Percentiles rank a stretch among this genome's conserved stretches.
These are phyloP conservation scores for Tricholoma matsutake DNA, from an alignment of 768 basidiomycete genomes.

Conservation along the genomic window DNA sequence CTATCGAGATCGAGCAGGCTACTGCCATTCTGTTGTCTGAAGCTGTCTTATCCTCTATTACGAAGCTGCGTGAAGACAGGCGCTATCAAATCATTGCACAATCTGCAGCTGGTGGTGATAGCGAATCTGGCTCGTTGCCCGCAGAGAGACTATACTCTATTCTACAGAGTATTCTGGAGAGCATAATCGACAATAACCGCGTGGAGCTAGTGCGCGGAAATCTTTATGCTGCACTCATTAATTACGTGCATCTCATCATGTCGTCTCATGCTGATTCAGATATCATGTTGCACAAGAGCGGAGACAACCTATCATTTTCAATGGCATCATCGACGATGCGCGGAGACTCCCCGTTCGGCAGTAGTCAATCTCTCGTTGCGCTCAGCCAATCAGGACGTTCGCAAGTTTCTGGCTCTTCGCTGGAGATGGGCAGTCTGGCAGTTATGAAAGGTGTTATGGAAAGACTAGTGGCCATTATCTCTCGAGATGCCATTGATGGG, in stretches of 20 bases:
- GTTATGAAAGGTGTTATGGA: constrained; percentile 71
- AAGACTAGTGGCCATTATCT: constrained; percentile 64
- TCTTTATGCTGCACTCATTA: constrained; percentile 87
- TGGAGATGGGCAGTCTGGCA: constrained; percentile 62
- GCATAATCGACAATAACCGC: constrained; percentile 70
- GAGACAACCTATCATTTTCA: constrained; percentile 20
- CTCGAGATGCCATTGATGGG: constrained; percentile 92
- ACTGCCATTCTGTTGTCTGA: constrained; percentile 85
- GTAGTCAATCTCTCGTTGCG: constrained; percentile 35
- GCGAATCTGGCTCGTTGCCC: constrained; percentile 67
- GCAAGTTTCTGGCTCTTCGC: constrained; percentile 28
- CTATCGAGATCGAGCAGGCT: constrained; percentile 60
- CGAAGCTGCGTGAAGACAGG: constrained; percentile 84
- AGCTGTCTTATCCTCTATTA: constrained; percentile 74
- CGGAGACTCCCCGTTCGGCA: constrained; percentile 38
- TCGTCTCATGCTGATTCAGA: constrained; percentile 25
- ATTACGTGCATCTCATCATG: constrained; percentile 79
- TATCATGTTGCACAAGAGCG: background rate
- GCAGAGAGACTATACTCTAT: constrained; percentile 76
- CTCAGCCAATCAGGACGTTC: constrained; percentile 18
- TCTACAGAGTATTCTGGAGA: constrained; percentile 70
- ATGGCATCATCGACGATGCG: constrained; percentile 38
- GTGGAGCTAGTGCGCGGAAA: constrained; percentile 90
- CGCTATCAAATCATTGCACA: constrained; percentile 67
- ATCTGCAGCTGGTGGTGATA: constrained; percentile 59